Base-by-base conservation (phyloP, 805 yeast species). In the Wickerhamomyces hampshirensis region DNA sequence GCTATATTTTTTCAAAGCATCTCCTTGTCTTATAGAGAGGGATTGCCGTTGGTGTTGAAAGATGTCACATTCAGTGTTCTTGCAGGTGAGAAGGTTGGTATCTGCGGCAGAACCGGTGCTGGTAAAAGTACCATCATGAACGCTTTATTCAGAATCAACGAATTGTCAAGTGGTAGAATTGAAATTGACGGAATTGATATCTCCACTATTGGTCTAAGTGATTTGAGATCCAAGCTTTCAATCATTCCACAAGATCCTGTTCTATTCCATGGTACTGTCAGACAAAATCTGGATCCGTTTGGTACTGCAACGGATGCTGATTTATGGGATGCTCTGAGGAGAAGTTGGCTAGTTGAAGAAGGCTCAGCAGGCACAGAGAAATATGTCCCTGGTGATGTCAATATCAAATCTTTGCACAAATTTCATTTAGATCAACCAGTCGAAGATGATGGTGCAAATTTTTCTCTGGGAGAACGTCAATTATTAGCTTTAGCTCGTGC, bases 191-290 rank as follows among this genome's bases (percentile, higher is more conserved):
- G 78, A 5, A 54, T 81, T 23, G 78, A 84, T 51, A 80, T 80
- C 36, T 58, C 77, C 2, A 60, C 62, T 6, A 56, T 86, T 39
- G 95, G 95, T 0, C 66, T 86, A 27, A 63, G 63, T 39, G 82
- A 79, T 43, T 67, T 87, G 52, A 68, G 96, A 46, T 73, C 84
- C n/a, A 74, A 73, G 43, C 66, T 86, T 21, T 73, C 89, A 3
- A 85, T 86, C 43, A 86, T 86, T 54, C 96, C 96, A 3, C 95
- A 87, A 58, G 95, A 86, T 49, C 95, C 96, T 1, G 88, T 84
- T 0, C 61, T 86, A 38, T 86, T 87, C 66, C 76, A 79, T 46
- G 95, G 95, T 14, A 72, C 88, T 0, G 73, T 86, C 33, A 65
- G 94, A 52, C 69, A 73, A 41, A 86, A 86, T 51, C 62, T 86